Conservation (phyloP, 352 stramenopile species). For the Phytophthora tentaculata region DNA sequence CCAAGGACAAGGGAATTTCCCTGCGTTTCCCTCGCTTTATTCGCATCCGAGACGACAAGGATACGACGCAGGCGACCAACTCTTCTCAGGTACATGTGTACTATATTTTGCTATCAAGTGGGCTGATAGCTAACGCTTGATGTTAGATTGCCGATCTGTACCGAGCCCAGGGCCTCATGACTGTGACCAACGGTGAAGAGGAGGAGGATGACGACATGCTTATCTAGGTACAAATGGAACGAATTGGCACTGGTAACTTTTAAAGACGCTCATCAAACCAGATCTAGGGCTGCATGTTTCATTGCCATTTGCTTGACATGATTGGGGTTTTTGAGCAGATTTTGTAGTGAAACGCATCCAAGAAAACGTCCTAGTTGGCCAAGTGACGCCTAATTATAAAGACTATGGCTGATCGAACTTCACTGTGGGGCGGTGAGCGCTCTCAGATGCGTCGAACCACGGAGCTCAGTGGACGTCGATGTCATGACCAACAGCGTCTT, state of each 20-base stretch:
- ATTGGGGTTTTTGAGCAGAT: conserved; percentile 21
- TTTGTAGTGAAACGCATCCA: conserved; percentile 26
- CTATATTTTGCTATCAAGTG: conserved; percentile 1
- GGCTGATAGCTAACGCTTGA: conserved; percentile 2
- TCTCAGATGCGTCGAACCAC: conserved; percentile 7
- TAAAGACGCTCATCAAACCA: conserved; percentile 18
- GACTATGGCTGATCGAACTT: conserved; percentile 28
- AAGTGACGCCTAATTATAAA: conserved; percentile 32
- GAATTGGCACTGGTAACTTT: conserved; percentile 14
- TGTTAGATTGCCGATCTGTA: conserved; percentile 84
- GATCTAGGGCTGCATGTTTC: conserved; percentile 2
- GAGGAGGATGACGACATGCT: conserved; percentile 84
- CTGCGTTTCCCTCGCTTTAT: conserved; percentile 99
- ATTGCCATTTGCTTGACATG: conserved; percentile 6
- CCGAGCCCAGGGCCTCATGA: conserved; percentile 75
- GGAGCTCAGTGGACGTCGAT: conserved; percentile 30
- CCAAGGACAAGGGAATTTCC: conserved; percentile 95
- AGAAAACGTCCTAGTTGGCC: conserved; percentile 22
- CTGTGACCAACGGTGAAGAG: conserved; percentile 61
- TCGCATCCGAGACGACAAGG: conserved; percentile 98
- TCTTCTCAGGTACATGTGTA: conserved; percentile 90
- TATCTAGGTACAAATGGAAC: conserved; percentile 54
- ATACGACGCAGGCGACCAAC: conserved; percentile 94
- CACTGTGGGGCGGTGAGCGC: conserved; percentile 11
- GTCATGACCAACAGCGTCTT: conserved; percentile 49